Evolutionary conservation across 2,329 filamentous ascomycete species (phyloP), one percentile per base, ranked within the genome.

Genomic region (Aureobasidium vineae): DNA sequence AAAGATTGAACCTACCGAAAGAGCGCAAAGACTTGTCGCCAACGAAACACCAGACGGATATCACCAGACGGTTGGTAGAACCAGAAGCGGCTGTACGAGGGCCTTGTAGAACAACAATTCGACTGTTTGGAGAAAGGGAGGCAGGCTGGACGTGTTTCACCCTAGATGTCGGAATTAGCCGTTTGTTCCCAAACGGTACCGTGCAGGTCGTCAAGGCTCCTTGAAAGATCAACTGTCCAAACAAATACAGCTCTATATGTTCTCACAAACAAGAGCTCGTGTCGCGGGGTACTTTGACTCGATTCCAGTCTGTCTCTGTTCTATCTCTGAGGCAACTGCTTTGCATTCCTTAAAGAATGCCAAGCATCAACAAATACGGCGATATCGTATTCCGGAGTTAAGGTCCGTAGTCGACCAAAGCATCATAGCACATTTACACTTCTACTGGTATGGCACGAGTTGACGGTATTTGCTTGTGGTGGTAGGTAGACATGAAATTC

Each of bases 31-130:
- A 36, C 13, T 54, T 54, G 47, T 40, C 31, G 11, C 59, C 47
- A 31, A 63, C 45, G 45, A 52, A 63, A 41, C 33, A 41, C 21
- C 33, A 36, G 45, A 40, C 59, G 45, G 57, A 63, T 63, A 63
- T 52, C 15, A 40, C 31, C 59, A 63, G 38, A 63, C 59, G 33
- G 52, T 33, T 31, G 33, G 8, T 47, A 41, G 33, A n/a, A 50
- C 19, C 33, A 21, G 45, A 41, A 16, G 45, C 31, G 33, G 43
- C 45, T 63, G 59, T 52, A 47, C 59, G 45, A 52, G 31, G 45
- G 45, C 59, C 33, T 63, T 63, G 59, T 63, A 52, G 59, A 63
- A 63, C 59, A 63, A 63, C 59, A 41, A 63, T 52, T 52, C 21
- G 59, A 52, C 59, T 63, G 59, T 63, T 63, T 63, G 59, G 36